These are phyloP conservation scores for Lachancea thermotolerans DNA, from an alignment of 805 yeast species.

Conservation along the genomic window DNA sequence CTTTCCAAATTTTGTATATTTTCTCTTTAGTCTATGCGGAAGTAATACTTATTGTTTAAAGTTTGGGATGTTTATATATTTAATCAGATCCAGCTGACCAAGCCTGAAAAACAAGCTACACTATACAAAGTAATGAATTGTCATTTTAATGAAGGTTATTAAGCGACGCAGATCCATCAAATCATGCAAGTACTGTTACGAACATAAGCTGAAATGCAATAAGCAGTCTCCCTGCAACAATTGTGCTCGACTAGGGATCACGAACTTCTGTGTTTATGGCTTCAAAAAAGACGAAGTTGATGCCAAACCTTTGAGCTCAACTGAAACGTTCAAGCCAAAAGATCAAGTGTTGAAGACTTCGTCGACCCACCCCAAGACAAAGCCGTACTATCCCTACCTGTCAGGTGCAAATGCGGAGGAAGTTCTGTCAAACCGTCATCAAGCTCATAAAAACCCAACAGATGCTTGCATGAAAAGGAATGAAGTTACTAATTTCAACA, in stretches of 20 bases:
- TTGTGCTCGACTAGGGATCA: constrained; percentile 10
- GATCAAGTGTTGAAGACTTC: background rate
- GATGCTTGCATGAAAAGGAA: constrained; percentile 14
- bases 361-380: background rate
- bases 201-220: constrained; percentile 24
- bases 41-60: background rate
- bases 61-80: too few relatives aligned
- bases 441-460: background rate
- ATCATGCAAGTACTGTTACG: constrained; percentile 25
- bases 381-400: constrained; percentile 4
- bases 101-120: too few relatives aligned
- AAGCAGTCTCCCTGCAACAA: constrained; percentile 20
- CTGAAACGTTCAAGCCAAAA: background rate
- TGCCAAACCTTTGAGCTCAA: background rate
- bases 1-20: background rate
- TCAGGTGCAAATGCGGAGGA: background rate
- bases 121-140: too few relatives aligned
- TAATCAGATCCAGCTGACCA: too few relatives aligned
- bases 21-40: background rate
- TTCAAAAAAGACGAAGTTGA: constrained; percentile 9
- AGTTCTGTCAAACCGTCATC: background rate
- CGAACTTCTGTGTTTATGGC: constrained; percentile 20
- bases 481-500: constrained; percentile 18
- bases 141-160: constrained; percentile 8
- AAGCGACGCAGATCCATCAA: constrained; percentile 23